A percentile compares a stretch with the other conserved stretches of the same genome.
phyloP scores from a whole-genome alignment of 1,284 basidiomycete species.

The Schizophyllum amplum region DNA sequence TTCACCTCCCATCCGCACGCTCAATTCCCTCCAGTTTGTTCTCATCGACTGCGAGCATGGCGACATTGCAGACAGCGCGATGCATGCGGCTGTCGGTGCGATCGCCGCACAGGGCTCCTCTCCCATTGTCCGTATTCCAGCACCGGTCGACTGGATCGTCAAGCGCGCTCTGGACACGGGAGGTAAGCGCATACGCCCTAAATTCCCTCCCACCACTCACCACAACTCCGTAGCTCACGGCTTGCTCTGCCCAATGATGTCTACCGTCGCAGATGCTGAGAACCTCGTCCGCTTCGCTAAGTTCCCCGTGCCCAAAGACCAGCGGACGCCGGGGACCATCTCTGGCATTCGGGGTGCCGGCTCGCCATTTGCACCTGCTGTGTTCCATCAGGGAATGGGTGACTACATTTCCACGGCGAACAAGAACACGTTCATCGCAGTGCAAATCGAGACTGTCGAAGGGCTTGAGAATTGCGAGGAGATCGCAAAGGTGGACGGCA shows the following conservation, averaged over 20 bases:
- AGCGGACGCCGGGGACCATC: background rate
- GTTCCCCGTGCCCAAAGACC: conserved; percentile 12
- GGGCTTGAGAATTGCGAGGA: conserved; percentile 51
- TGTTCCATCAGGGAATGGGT: conserved; percentile 4
- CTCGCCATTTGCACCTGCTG: conserved; percentile 21
- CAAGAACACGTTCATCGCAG: conserved; percentile 47
- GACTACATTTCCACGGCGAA: conserved; percentile 55
- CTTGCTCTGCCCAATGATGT: conserved; percentile 17
- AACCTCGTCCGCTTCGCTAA: conserved; percentile 15
- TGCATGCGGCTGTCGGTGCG: conserved; percentile 21
- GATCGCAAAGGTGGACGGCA: conserved; percentile 55
- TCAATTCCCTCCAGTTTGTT: conserved; percentile 21
- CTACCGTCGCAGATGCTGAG: conserved; percentile 13
- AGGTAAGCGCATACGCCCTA: conserved; percentile 7
- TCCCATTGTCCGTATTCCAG: conserved; percentile 13
- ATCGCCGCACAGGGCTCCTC: conserved; percentile 18
- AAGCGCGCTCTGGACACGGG: conserved; percentile 16
- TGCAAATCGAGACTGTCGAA: conserved; percentile 60
- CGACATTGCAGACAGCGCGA: conserved; percentile 20
- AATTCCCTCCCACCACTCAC: background rate
- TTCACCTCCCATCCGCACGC: too few relatives aligned
- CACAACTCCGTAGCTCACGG: conserved; percentile 11
- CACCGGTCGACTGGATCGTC: conserved; percentile 16
- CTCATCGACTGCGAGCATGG: conserved; percentile 23
- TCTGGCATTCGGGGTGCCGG: conserved; percentile 20